Base-by-base conservation (phyloP, 768 basidiomycete genomes). In the Russula sp. region DNA sequence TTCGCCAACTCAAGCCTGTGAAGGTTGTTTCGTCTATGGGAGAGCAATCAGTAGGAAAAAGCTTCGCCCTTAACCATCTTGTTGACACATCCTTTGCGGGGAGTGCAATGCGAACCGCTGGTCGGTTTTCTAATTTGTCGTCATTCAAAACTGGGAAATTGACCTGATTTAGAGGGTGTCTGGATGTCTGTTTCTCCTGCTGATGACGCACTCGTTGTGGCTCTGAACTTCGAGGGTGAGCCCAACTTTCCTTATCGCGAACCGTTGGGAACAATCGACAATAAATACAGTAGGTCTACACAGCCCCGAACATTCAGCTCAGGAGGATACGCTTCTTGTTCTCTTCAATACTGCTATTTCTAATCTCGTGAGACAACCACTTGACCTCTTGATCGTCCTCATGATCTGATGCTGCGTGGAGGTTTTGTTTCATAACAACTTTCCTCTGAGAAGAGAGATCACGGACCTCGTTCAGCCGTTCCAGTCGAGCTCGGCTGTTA, bases 181-280 rank as follows among this genome's bases (percentile, higher is more conserved):
- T 85, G 84, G 84, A 81, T 85, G 78, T 85, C 84, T 0, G 82
- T 83, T 11, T 83, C 85, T 1, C 85, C 85, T 0, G 84, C 83
- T 0, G 73, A 78, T 53, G 79, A 83, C 22, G 71, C 72, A 0
- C 68, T 86, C 16, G 72, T 86, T 11, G 83, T 86, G 1, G 79
- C 84, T 2, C 74, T 86, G 7, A 84, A 86, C 64, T 86, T 86
- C 53, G 85, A 86, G 76, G 84, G 84, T 78, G 22, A 61, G 32
- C 8, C 50, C 22, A 7, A 3, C 46, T 35, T 25, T 0, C 10
- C 13, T 18, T 22, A 2, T 11, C 43, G n/a, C 25, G 14, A 8
- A 20, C 5, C 7, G 5, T 2, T 35, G 5, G 20, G 0, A 25
- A 22, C 54, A 11, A 36, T 14, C 45, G 22, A 29, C 51, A 18